Conservation (phyloP, 2,329 filamentous ascomycete genomes). For the Aspergillus hiratsukae region DNA sequence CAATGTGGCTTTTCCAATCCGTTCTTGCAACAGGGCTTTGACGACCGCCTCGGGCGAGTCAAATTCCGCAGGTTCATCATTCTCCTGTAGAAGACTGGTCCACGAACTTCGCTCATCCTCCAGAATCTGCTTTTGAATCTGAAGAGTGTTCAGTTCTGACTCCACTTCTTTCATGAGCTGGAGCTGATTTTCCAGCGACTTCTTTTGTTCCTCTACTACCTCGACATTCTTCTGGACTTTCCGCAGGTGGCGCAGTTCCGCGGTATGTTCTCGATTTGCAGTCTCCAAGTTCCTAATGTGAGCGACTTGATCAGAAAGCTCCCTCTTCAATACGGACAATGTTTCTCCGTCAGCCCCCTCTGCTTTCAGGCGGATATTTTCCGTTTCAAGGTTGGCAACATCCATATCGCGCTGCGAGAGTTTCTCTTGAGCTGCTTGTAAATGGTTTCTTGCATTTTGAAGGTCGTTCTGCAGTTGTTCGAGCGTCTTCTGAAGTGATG, state of each 20-base stretch:
- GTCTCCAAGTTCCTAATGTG: slow-evolving; percentile 82
- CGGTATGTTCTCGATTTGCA: slow-evolving; percentile 70
- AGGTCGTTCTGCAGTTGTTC: slow-evolving; percentile 49
- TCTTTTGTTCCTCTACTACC: slow-evolving; percentile 92
- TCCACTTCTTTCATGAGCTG: slow-evolving; percentile 70
- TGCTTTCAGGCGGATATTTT: slow-evolving; percentile 77
- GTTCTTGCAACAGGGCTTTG: slow-evolving; percentile 75
- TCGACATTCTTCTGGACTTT: slow-evolving; percentile 83
- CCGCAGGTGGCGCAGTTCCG: slow-evolving; percentile 76
- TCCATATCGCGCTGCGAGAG: slow-evolving; percentile 65
- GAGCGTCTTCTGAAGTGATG: slow-evolving; percentile 53
- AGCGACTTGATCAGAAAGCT: slow-evolving; percentile 86
- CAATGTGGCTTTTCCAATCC: slow-evolving; percentile 73
- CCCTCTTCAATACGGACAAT: slow-evolving; percentile 75
- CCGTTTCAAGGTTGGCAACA: slow-evolving; percentile 72
- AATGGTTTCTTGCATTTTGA: slow-evolving; percentile 53
- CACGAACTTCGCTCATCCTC: slow-evolving; percentile 86
- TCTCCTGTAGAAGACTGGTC: slow-evolving; percentile 75
- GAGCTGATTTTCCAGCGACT: slow-evolving; percentile 71
- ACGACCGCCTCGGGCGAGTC: slow-evolving; percentile 85
- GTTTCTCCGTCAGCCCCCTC: slow-evolving; percentile 84
- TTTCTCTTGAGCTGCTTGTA: slow-evolving; percentile 61
- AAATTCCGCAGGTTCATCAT: slow-evolving; percentile 65
- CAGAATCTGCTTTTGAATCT: slow-evolving; percentile 76
- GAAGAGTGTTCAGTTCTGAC: slow-evolving; percentile 70